Evolutionary conservation across 805 yeast genomes (phyloP), one percentile per base, ranked within the genome.

Genomic region (Pichia nanzhaoensis): DNA sequence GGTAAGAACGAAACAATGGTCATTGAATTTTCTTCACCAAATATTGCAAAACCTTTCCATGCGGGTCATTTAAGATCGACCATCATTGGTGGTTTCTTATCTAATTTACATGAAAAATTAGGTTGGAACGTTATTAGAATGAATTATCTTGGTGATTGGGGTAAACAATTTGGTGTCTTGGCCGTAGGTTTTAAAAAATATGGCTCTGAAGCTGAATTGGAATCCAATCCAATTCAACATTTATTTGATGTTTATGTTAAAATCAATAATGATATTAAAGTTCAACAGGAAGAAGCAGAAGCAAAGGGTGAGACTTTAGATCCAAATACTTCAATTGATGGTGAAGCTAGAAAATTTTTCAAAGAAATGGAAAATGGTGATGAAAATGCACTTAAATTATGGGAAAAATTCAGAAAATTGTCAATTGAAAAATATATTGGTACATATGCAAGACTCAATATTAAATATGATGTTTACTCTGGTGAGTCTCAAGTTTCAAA

Each of bases 91-190:
- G 98, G 98, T 14, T 93, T 89, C 70, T 65, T 93, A 40, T 69
- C 96, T 34, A 91, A 90, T 67, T 73, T 93, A 63, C 86, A 93
- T 63, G 96, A 89, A 68, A 81, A 78, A 55, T 72, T 82, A 47
- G 99, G 98, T 39, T 93, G 91, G 86, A 77, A 87, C n/a, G 99
- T 93, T 37, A 68, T 76, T 54, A 79, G 97, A 69, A 75, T 91
- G 72, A 93, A 93, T 73, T 93, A 93, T 67, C 74, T 93, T 54
- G 99, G 99, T 59, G 99, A 93, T 69, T 93, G 99, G 99, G 99
- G 99, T 47, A 93, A 93, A 69, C 99, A 93, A 71, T 93, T 91
- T 60, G 99, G 99, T 66, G 65, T 93, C 38, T 74, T 93, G 55
- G 99, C 98, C 21, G 84, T 93, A 51, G 99, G 97, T 39, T 93